Evolutionary conservation across 2,329 filamentous ascomycete species (phyloP).

Genomic region (Aciculosporium take): DNA sequence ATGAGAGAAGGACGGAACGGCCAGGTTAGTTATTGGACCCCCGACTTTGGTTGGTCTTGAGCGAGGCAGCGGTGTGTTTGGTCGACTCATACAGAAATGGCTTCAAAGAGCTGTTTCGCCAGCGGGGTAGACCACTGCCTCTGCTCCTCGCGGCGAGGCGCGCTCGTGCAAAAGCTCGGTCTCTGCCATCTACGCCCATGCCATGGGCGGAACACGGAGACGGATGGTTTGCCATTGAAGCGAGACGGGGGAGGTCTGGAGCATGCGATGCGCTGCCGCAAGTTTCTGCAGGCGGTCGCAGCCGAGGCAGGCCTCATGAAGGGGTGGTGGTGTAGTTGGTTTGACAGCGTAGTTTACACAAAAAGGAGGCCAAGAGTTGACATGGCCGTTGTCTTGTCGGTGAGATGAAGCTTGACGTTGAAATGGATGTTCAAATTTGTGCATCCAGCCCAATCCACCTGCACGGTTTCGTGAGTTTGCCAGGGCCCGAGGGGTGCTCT

Average conservation of each 20-base stretch:
- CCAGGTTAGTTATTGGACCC: background rate
- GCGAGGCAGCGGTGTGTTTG: background rate
- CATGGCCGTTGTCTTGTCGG: no score
- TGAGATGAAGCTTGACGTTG: background rate
- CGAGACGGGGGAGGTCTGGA: background rate
- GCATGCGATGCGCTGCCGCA: constrained; percentile 2
- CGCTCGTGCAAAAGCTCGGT: constrained; percentile 1
- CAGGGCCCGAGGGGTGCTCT: no score
- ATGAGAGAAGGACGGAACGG: background rate
- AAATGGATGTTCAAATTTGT: no score
- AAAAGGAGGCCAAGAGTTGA: background rate
- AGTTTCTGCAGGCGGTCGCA: background rate
- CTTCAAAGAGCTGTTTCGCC: constrained; percentile 72
- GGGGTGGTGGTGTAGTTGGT: no score
- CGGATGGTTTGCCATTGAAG: background rate
- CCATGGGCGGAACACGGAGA: background rate
- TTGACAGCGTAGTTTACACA: no score
- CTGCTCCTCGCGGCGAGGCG: constrained; percentile 15
- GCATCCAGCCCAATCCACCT: no score
- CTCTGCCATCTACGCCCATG: background rate
- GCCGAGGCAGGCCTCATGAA: constrained; percentile 1
- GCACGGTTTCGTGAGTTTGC: no score
- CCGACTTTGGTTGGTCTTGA: background rate
- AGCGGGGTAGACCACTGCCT: constrained; percentile 84
- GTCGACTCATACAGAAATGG: constrained; percentile 53